These are phyloP conservation scores for Lipomyces sp. DNA, from an alignment of 805 yeast genomes.

Conservation along the genomic window DNA sequence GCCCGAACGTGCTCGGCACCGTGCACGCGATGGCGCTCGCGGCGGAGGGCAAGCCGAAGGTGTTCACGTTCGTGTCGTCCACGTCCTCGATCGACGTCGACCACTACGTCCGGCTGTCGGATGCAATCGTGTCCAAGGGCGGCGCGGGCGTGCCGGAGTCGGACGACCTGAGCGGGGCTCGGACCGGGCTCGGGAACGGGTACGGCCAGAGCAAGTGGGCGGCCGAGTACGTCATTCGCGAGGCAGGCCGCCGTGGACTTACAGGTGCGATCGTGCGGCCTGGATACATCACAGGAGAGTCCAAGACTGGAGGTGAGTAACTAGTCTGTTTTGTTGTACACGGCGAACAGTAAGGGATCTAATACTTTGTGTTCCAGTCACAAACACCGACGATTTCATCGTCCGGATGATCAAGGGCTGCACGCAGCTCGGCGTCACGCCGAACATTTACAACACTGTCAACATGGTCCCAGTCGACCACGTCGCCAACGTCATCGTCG, in stretches of 20 bases:
- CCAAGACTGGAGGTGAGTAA: slow-evolving; percentile 57
- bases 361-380: too few species aligned
- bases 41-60: slow-evolving; percentile 75
- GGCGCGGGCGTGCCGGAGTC: slow-evolving; percentile 71
- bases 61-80: slow-evolving; percentile 88
- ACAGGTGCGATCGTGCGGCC: slow-evolving; percentile 90
- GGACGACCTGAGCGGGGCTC: slow-evolving; percentile 80
- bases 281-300: slow-evolving; percentile 90
- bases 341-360: too few species aligned
- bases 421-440: slow-evolving; percentile 78
- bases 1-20: slow-evolving; percentile 88
- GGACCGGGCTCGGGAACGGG: slow-evolving; percentile 80
- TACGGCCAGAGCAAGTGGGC: slow-evolving; percentile 99
- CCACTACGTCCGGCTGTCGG: slow-evolving; percentile 74
- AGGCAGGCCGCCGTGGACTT: slow-evolving; percentile 84
- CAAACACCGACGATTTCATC: slow-evolving; percentile 95
- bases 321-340: too few species aligned
- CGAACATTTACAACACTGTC: slow-evolving; percentile 81
- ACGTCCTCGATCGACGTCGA: slow-evolving; percentile 89
- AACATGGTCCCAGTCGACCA: slow-evolving; percentile 99
- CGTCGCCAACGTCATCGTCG: slow-evolving; percentile 86
- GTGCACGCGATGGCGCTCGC: slow-evolving; percentile 77
- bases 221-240: slow-evolving; percentile 82
- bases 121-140: slow-evolving; percentile 60
- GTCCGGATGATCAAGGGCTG: slow-evolving; percentile 93